Evolutionary conservation across 805 yeast species (phyloP), one percentile per base, ranked within the genome.

Genomic region (Candida ficus): DNA sequence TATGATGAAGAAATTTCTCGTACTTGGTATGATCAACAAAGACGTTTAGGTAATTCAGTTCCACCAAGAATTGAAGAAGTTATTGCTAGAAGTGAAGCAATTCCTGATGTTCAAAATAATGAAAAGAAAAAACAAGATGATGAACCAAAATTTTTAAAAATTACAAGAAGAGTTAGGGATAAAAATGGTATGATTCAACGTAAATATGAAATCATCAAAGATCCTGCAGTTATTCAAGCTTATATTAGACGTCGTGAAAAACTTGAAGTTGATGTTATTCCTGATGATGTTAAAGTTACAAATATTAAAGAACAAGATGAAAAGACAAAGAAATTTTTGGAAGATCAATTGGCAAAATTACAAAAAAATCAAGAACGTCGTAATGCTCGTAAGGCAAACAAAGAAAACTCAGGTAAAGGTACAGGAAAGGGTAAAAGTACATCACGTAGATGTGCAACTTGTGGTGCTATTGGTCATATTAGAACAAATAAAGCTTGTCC

Each of bases 381-480:
- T 43, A 66, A 67, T 43, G 80, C 79, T 7, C 66, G 85, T 50
- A 68, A 76, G 57, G 72, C 76, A 30, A 66, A 64, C 54, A 61
- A 76, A 62, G 68, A 68, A 37, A 51, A 59, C 37, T 47, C 41
- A 8, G 51, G 52, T 8, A 53, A 50, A 21, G 63, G 60, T 16
- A 31, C 39, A 23, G 60, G 60, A 1, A 62, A 62, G 34, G 57
- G 61, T 2, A 66, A 62, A 40, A 63, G 64, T 36, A 65, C 70
- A 1, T 81, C 83, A 8, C 71, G 99, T 58, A 78, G 87, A 56
- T 91, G 99, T 65, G 90, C 95, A 4, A 83, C 93, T 0, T 91
- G 99, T 71, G 98, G 98, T 18, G 93, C 91, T 11, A 73, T 85
- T 47, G 99, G 98, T 0, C 99, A 91, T 60, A 91, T 91, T 46